Evolutionary conservation across 2,329 filamentous ascomycete species (phyloP).

Genomic region (Monosporascus ibericus): DNA sequence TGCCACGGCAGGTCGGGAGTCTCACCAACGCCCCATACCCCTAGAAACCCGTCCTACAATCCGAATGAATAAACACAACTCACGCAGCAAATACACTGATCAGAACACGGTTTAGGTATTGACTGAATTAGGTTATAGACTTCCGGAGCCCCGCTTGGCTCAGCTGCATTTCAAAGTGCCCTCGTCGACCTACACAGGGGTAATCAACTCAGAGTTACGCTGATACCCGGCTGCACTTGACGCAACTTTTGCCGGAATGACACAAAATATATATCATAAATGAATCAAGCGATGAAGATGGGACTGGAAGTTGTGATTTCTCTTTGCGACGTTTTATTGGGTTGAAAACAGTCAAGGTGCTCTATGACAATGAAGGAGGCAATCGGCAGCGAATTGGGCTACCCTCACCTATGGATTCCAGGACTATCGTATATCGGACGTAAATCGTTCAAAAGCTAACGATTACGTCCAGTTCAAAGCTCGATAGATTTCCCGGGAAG

Average conservation of each 20-base stretch:
- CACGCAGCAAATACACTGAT: constrained; percentile 1
- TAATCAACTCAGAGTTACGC: neutral
- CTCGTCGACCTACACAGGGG: constrained; percentile 8
- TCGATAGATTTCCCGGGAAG: constrained; percentile 31
- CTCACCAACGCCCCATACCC: constrained; percentile 15
- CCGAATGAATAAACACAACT: constrained; percentile 2
- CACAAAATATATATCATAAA: constrained; percentile 1
- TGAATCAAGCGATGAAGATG: constrained; percentile 4
- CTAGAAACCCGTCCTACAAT: constrained; percentile 6
- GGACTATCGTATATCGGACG: constrained; percentile 6
- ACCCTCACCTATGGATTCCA: constrained; percentile 11
- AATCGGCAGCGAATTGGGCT: constrained; percentile 13
- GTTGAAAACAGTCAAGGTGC: neutral
- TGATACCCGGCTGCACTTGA: constrained; percentile 18
- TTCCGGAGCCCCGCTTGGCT: constrained; percentile 1
- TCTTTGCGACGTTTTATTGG: constrained; percentile 7
- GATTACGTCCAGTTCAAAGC: constrained; percentile 24
- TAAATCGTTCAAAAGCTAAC: constrained; percentile 13
- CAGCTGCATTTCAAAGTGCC: constrained; percentile 4
- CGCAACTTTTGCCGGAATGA: constrained; percentile 4
- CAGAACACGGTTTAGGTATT: neutral
- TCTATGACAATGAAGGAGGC: constrained; percentile 16
- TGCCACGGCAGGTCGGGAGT: constrained; percentile 13
- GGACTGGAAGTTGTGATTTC: constrained; percentile 2
- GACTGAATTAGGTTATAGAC: neutral